These are phyloP conservation scores for Sugiyamaella americana DNA, from an alignment of 805 yeast genomes.

Conservation along the genomic window DNA sequence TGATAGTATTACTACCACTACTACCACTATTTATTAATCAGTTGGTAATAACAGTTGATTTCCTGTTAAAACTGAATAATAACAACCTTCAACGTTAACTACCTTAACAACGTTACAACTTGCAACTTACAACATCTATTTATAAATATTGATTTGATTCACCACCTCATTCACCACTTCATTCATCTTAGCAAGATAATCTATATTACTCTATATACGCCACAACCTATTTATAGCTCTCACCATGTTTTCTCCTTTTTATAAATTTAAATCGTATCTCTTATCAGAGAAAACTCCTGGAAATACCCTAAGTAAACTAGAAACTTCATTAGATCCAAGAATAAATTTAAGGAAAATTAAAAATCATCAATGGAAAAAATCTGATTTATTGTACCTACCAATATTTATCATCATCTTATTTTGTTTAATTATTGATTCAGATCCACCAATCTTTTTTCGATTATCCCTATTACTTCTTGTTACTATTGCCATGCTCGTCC, in stretches of 20 bases:
- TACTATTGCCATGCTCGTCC: constrained; percentile 50
- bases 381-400: constrained; percentile 47
- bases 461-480: constrained; percentile 38
- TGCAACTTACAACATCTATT: too few relatives aligned
- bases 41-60: too few relatives aligned
- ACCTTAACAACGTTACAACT: too few relatives aligned
- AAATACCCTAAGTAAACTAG: constrained; percentile 26
- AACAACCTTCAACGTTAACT: too few relatives aligned
- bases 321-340: constrained; percentile 30
- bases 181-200: too few relatives aligned
- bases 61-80: too few relatives aligned
- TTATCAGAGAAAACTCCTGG: constrained; percentile 33
- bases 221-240: too few relatives aligned
- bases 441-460: constrained; percentile 29
- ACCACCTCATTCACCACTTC: too few relatives aligned
- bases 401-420: constrained; percentile 45
- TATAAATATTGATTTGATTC: too few relatives aligned
- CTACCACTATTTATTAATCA: too few relatives aligned
- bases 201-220: too few relatives aligned
- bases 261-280: constrained; percentile 6
- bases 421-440: constrained; percentile 36
- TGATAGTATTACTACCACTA: too few relatives aligned
- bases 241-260: background rate
- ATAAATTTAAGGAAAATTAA: constrained; percentile 30
- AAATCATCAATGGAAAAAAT: constrained; percentile 28